Evolutionary conservation across 108 stramenopile species (phyloP).

Genomic region (Mediolabrus comicus): DNA sequence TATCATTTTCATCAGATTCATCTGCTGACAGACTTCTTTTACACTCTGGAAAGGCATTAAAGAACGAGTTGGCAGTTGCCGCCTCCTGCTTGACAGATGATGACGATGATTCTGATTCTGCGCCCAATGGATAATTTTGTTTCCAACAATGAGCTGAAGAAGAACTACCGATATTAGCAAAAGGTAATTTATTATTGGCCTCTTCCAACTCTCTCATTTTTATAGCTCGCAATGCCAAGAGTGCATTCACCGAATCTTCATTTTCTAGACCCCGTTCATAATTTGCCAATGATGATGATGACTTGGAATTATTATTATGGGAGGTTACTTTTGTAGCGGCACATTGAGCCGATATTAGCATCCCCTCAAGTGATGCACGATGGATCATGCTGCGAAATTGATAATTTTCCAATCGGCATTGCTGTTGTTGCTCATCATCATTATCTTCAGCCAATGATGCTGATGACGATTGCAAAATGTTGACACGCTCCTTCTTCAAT

Average conservation of each 20-base stretch:
- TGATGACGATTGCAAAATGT: background rate
- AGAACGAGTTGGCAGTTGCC: conserved; percentile 61
- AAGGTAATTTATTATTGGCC: conserved; percentile 14
- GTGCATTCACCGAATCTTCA: conserved; percentile 4
- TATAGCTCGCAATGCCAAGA: conserved; percentile 21
- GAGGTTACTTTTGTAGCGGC: conserved; percentile 15
- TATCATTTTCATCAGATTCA: conserved; percentile 17
- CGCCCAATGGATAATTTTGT: background rate
- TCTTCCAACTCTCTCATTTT: conserved; percentile 23
- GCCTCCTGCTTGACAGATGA: background rate
- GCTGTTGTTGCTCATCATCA: conserved; percentile 6
- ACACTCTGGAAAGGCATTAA: conserved; percentile 74
- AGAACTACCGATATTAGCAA: background rate
- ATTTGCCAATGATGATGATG: too few relatives aligned
- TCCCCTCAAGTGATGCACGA: conserved; percentile 23
- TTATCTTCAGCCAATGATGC: too few relatives aligned
- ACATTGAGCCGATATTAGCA: conserved; percentile 23
- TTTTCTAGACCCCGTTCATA: conserved; percentile 21
- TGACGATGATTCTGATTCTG: background rate
- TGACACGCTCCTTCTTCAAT: conserved; percentile 7
- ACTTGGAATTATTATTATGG: background rate
- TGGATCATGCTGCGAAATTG: conserved; percentile 29
- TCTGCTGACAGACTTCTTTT: conserved; percentile 14
- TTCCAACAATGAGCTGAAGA: background rate
- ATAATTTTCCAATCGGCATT: background rate